Percentiles rank a stretch among this genome's conserved stretches.
phyloP scores from a whole-genome alignment of 306 rosid genomes.

The Astragalus membranaceus region DNA sequence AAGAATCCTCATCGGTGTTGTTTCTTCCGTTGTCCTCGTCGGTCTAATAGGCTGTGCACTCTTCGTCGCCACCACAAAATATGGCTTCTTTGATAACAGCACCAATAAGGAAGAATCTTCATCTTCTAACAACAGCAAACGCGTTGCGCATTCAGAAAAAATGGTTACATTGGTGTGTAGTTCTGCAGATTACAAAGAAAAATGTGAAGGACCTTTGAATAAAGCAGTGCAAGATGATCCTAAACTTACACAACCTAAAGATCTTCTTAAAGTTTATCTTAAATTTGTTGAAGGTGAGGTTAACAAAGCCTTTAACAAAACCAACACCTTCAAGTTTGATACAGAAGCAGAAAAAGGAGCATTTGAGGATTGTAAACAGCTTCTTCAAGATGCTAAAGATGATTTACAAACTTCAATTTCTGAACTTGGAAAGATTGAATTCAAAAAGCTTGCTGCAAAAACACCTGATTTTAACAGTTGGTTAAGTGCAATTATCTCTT shows the following conservation, averaged over 20 bases:
- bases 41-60: constrained; percentile 32
- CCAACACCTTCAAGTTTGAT: constrained; percentile 8
- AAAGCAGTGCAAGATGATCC: constrained; percentile 16
- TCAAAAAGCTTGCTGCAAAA: constrained; percentile 8
- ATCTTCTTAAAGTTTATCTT: constrained; percentile 43
- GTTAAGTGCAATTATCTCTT: constrained; percentile 81
- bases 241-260: constrained; percentile 33
- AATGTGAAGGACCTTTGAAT: constrained; percentile 42
- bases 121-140: neutral
- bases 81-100: neutral
- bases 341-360: constrained; percentile 45
- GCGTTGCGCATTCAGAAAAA: neutral
- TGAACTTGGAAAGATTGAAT: neutral
- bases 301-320: constrained; percentile 34
- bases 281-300: constrained; percentile 34
- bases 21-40: constrained; percentile 27
- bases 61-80: constrained; percentile 8
- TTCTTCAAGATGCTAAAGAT: constrained; percentile 42
- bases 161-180: constrained; percentile 39
- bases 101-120: neutral
- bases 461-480: constrained; percentile 60
- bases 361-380: constrained; percentile 58
- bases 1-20: constrained; percentile 36
- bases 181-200: constrained; percentile 40
- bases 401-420: constrained; percentile 37